phyloP scores from a whole-genome alignment of 768 basidiomycete genomes.

The Mycena polygramma region DNA sequence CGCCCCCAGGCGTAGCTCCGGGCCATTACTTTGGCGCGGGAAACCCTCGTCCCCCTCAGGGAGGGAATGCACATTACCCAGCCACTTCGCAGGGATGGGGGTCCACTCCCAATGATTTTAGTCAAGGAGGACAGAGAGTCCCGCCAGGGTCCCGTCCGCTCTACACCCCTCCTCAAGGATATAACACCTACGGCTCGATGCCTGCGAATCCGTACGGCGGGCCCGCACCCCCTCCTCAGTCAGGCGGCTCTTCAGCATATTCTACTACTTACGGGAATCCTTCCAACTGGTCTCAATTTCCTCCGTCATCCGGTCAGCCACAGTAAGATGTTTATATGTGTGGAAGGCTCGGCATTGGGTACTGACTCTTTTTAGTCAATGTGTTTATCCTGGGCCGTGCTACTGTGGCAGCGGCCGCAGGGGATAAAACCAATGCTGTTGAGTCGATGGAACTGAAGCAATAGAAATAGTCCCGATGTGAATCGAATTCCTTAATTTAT shows the following conservation, averaged over 20 bases:
- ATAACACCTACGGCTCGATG: neutral
- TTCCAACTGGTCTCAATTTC: neutral
- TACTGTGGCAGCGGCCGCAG: neutral
- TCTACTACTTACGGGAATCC: neutral
- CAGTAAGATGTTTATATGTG: neutral
- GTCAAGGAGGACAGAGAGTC: neutral
- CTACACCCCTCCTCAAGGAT: neutral
- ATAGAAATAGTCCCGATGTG: no score
- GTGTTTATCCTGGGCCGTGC: constrained; percentile 14
- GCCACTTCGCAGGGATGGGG: neutral
- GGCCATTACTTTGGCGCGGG: neutral
- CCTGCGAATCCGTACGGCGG: neutral
- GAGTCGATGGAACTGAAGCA: neutral
- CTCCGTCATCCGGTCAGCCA: neutral
- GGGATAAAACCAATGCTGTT: neutral
- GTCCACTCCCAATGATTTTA: neutral
- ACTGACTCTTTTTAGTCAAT: neutral
- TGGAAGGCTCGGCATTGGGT: neutral
- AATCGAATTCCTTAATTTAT: no score
- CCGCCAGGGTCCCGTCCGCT: neutral
- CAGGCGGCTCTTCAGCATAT: neutral
- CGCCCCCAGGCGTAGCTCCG: neutral
- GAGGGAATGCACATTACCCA: neutral
- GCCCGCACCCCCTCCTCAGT: neutral
- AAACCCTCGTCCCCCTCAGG: neutral